Percentiles rank a stretch among this genome's conserved stretches.
These are phyloP conservation scores for Amorphotheca resinae DNA, from an alignment of 495 filamentous ascomycete species.

Conservation along the genomic window DNA sequence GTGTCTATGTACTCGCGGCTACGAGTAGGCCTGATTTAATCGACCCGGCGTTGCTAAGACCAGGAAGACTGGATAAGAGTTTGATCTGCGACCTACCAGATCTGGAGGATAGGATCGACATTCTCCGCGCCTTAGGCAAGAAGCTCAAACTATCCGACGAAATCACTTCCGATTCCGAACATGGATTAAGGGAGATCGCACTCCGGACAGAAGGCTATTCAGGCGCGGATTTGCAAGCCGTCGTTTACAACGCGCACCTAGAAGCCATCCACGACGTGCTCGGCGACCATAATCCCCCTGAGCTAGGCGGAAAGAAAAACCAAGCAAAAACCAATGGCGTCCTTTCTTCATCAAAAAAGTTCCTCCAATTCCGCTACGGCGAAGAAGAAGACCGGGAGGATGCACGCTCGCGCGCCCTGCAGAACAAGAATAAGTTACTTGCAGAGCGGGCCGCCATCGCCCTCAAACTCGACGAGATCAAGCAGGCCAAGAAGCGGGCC, in stretches of 20 bases:
- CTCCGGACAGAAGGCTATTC: conserved; percentile 78
- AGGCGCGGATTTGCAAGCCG: conserved; percentile 86
- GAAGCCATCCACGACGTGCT: conserved; percentile 93
- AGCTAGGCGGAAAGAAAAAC: conserved; percentile 23
- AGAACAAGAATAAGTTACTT: conserved; percentile 35
- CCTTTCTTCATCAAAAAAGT: conserved; percentile 32
- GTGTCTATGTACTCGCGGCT: conserved; percentile 91
- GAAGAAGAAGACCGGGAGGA: conserved; percentile 36
- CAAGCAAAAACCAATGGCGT: not conserved
- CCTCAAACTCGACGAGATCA: conserved; percentile 62
- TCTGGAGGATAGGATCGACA: conserved; percentile 70
- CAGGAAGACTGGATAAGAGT: conserved; percentile 83
- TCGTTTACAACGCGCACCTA: conserved; percentile 91
- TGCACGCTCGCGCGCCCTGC: conserved; percentile 27
- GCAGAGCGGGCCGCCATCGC: conserved; percentile 60
- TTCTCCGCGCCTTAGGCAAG: conserved; percentile 64
- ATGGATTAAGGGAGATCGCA: conserved; percentile 50
- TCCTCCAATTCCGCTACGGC: conserved; percentile 77
- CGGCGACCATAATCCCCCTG: conserved; percentile 40
- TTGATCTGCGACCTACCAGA: conserved; percentile 79
- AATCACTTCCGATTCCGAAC: conserved; percentile 31
- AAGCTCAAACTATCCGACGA: conserved; percentile 60
- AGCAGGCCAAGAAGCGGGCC: conserved; percentile 49
- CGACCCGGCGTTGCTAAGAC: conserved; percentile 80
- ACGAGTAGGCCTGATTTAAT: conserved; percentile 87